phyloP scores from a whole-genome alignment of 176 grass and related monocot species.

The Eragrostis curvula region DNA sequence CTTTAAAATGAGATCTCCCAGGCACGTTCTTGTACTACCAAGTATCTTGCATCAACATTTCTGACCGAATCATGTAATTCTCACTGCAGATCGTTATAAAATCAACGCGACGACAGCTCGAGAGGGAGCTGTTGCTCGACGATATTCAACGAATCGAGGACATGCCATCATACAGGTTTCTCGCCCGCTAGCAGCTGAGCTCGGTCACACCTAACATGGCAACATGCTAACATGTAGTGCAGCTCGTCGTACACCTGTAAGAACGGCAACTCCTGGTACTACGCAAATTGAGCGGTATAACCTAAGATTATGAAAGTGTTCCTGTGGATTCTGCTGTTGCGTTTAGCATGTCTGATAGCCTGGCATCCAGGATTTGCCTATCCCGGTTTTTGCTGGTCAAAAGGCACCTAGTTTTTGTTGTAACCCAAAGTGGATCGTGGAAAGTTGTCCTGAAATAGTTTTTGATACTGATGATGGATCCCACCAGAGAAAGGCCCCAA shows the following conservation, averaged over 20 bases:
- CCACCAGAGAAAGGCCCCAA: background rate
- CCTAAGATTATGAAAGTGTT: background rate
- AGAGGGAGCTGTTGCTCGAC: slow-evolving; percentile 79
- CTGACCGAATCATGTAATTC: slow-evolving; percentile 29
- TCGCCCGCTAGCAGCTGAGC: slow-evolving; percentile 53
- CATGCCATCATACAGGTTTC: slow-evolving; percentile 81
- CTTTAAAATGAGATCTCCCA: background rate
- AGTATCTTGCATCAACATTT: background rate
- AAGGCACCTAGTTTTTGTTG: background rate
- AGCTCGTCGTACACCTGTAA: background rate
- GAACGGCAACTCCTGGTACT: background rate
- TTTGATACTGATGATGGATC: background rate
- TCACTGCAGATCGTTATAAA: slow-evolving; percentile 75
- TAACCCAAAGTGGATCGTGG: background rate
- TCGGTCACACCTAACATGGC: slow-evolving; percentile 26
- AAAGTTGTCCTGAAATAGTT: background rate
- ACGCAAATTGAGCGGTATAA: background rate
- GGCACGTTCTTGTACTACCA: slow-evolving; percentile 9
- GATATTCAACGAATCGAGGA: slow-evolving; percentile 83
- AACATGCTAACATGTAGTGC: slow-evolving; percentile 11
- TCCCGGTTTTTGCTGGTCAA: slow-evolving; percentile 3
- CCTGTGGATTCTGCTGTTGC: background rate
- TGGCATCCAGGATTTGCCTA: slow-evolving; percentile 14
- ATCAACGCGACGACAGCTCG: slow-evolving; percentile 73
- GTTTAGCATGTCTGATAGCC: slow-evolving; percentile 27